A percentile compares a stretch with the other conserved stretches of the same genome.
Evolutionary conservation across 495 filamentous ascomycete species (phyloP).

Genomic region (Aspergillus ostianus): DNA sequence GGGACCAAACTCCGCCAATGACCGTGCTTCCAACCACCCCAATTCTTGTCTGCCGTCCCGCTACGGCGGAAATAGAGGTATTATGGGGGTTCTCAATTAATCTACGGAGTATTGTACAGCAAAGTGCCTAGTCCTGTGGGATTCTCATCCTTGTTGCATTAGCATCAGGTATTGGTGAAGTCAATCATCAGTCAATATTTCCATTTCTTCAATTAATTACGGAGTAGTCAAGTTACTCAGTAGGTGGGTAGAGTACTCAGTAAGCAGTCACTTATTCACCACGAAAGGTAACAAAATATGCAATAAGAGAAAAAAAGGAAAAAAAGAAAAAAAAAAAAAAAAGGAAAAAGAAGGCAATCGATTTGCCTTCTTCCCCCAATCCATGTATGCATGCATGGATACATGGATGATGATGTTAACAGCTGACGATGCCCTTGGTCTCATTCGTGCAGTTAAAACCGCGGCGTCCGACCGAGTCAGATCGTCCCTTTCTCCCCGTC

Average conservation of each 20-base stretch:
- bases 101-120: too few species aligned
- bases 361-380: neutral
- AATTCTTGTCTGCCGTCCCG: too few species aligned
- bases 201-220: too few species aligned
- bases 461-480: neutral
- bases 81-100: too few species aligned
- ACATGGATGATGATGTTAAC: neutral
- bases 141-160: neutral
- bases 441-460: too few species aligned
- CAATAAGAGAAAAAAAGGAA: too few species aligned
- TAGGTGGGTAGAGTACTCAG: too few species aligned
- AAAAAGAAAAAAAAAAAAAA: neutral
- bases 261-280: too few species aligned
- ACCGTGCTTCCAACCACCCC: neutral
- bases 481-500: neutral
- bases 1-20: constrained; percentile 5
- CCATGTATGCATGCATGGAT: neutral
- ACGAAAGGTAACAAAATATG: too few species aligned
- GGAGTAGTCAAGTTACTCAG: too few species aligned
- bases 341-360: neutral
- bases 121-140: too few species aligned
- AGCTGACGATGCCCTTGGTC: neutral
- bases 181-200: neutral
- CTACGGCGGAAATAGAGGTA: neutral
- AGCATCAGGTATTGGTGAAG: neutral